These are phyloP conservation scores for Rhodotorula toruloides DNA, from an alignment of 768 basidiomycete species.

Conservation along the genomic window DNA sequence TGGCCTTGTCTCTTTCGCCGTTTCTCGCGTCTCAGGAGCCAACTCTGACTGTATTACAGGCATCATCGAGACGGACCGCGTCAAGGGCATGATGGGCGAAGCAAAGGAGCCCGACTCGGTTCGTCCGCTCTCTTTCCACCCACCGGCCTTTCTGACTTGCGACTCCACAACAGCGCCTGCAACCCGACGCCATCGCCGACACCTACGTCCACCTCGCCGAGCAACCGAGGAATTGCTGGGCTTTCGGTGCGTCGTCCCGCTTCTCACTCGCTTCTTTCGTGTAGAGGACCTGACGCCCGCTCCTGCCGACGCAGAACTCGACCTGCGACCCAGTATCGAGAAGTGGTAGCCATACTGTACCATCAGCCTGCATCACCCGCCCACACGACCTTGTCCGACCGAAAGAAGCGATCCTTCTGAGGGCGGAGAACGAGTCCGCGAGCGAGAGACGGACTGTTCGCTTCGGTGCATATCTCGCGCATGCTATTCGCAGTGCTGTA, in stretches of 20 bases:
- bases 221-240: conserved; percentile 39
- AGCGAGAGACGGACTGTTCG: too few species aligned
- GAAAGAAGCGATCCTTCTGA: too few species aligned
- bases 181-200: conserved; percentile 31
- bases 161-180: conserved; percentile 10
- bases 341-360: conserved; percentile 14
- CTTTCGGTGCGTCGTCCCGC: conserved; percentile 20
- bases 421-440: too few species aligned
- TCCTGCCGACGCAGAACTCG: conserved; percentile 18
- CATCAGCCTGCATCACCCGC: neutral
- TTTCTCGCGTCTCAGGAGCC: too few species aligned
- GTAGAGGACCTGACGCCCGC: neutral
- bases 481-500: too few species aligned
- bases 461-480: too few species aligned
- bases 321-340: conserved; percentile 33
- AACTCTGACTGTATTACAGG: conserved; percentile 1
- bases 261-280: too few species aligned
- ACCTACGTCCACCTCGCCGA: conserved; percentile 26
- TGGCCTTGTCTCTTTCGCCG: neutral
- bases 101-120: conserved; percentile 6
- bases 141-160: neutral
- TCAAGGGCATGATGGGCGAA: neutral
- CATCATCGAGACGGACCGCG: conserved; percentile 32
- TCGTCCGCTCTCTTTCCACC: neutral
- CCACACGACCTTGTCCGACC: too few species aligned